Evolutionary conservation across 179 eudicot genomes (phyloP).

Genomic region (Patellifolia procumbens): DNA sequence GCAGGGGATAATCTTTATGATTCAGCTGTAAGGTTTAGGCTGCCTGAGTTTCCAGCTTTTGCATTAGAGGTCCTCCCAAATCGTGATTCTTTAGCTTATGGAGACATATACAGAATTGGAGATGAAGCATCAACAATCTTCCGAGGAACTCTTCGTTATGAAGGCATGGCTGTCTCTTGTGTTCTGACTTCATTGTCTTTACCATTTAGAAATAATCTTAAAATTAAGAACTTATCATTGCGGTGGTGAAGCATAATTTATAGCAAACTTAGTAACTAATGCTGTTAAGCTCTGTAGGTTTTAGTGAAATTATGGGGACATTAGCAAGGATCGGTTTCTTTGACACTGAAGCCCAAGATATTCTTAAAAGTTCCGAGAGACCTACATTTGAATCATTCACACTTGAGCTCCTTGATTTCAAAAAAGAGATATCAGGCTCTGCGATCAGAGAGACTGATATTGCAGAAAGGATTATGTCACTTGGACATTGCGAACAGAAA

Average conservation of each 20-base stretch:
- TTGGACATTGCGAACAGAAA: constrained; percentile 58
- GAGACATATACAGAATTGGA: constrained; percentile 73
- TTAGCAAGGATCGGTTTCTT: constrained; percentile 82
- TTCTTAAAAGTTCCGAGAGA: constrained; percentile 46
- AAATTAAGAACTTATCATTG: not conserved
- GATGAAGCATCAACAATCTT: constrained; percentile 86
- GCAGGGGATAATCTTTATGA: constrained; percentile 86
- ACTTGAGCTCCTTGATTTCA: constrained; percentile 53
- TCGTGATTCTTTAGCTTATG: constrained; percentile 83
- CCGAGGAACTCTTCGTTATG: constrained; percentile 93
- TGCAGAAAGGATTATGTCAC: constrained; percentile 52
- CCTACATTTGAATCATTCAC: constrained; percentile 61
- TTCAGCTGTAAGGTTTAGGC: constrained; percentile 69
- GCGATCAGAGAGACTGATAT: constrained; percentile 50
- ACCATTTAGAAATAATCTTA: not conserved
- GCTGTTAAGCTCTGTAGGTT: constrained; percentile 49
- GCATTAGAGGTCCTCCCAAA: constrained; percentile 94
- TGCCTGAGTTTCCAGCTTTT: constrained; percentile 90
- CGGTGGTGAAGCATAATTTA: not conserved
- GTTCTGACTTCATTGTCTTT: constrained; percentile 5
- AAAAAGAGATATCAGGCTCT: constrained; percentile 29
- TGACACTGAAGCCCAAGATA: constrained; percentile 43
- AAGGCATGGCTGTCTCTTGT: constrained; percentile 49
- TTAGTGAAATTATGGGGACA: constrained; percentile 81
- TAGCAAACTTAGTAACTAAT: not conserved